Evolutionary conservation across 495 filamentous ascomycete genomes (phyloP).

Genomic region (Neurospora terricola): DNA sequence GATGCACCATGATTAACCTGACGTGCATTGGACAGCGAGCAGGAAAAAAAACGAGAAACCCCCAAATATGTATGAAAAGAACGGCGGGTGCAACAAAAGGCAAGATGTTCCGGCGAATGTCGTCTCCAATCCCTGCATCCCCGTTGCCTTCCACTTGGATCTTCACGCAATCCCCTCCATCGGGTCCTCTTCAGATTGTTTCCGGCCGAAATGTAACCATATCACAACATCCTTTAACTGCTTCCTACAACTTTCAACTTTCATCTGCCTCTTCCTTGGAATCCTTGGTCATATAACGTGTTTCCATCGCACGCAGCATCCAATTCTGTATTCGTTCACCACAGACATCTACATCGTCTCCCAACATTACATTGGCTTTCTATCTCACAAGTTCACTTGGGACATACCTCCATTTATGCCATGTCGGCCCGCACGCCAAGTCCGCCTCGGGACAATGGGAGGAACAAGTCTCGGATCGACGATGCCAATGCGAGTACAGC

Average conservation of each 20-base stretch:
- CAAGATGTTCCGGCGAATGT: neutral
- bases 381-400: neutral
- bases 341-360: neutral
- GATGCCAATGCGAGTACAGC: neutral
- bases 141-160: neutral
- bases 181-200: neutral
- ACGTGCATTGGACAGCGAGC: neutral
- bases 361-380: neutral
- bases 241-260: neutral
- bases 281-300: neutral
- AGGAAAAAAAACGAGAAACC: neutral
- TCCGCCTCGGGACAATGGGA: neutral
- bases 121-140: neutral
- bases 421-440: neutral
- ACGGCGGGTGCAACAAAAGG: neutral
- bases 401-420: neutral
- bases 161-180: neutral
- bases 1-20: neutral
- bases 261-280: neutral
- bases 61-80: neutral
- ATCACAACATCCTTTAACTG: neutral
- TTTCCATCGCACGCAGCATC: neutral
- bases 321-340: neutral
- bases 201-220: neutral
- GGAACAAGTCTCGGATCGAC: neutral